Conservation (phyloP, 805 yeast genomes). For the Millerozyma acaciae region DNA sequence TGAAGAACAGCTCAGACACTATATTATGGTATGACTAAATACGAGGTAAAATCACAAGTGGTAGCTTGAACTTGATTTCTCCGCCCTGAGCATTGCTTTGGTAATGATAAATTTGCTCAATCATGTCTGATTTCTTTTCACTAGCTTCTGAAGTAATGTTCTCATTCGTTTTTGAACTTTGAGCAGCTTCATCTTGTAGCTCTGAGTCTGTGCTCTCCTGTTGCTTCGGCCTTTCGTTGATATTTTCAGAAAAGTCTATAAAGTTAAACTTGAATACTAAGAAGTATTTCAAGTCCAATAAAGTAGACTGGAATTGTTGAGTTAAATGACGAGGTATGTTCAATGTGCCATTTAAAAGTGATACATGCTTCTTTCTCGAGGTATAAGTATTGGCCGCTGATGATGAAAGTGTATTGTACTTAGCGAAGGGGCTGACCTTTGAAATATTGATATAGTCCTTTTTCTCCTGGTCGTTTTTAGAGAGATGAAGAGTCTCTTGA, state of each 20-base stretch:
- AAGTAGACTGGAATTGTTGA: conserved; percentile 33
- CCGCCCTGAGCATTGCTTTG: conserved; percentile 21
- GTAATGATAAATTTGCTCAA: conserved; percentile 1
- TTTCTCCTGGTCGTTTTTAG: conserved; percentile 7
- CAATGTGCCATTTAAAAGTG: conserved; percentile 22
- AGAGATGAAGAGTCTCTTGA: conserved; percentile 31
- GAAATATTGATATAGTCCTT: conserved; percentile 22
- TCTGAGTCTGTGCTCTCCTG: too few relatives aligned
- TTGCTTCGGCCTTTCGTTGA: not conserved
- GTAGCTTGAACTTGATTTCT: conserved; percentile 27
- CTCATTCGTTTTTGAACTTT: not conserved
- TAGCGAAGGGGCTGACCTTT: conserved; percentile 31
- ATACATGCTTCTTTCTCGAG: conserved; percentile 4
- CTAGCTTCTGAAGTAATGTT: not conserved
- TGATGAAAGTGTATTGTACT: conserved; percentile 30
- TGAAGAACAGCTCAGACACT: not conserved
- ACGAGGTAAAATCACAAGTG: conserved; percentile 18
- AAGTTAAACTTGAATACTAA: conserved; percentile 36
- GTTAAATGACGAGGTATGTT: conserved; percentile 29
- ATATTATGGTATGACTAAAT: not conserved
- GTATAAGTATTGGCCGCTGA: conserved; percentile 16
- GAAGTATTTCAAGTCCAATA: conserved; percentile 34
- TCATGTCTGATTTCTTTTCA: not conserved
- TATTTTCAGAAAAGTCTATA: conserved; percentile 16
- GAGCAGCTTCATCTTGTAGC: not conserved